Evolutionary conservation across 306 rosid genomes (phyloP), one percentile per base, ranked within the genome.

Genomic region (Casuarina cunninghamiana): DNA sequence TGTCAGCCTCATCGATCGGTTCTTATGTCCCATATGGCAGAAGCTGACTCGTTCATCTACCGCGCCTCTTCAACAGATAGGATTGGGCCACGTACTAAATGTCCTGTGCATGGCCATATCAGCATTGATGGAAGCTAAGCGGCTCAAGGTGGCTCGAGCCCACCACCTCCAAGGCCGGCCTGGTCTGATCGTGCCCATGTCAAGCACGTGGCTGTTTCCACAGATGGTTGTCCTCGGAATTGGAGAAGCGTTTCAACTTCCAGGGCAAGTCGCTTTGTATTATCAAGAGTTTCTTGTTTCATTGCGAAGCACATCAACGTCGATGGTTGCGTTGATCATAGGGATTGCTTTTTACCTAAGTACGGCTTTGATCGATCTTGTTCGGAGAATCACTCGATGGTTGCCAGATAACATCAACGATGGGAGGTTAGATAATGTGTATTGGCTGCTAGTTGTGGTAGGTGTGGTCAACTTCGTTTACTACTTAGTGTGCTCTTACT

Each of bases 181-280:
- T 2, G 19, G 54, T n/a, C 41, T 74, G 54, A 32, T 6, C 10
- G 81, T 62, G 51, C 61, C 81, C 6, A 84, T 89, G 86, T 82
- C 68, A 0, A 74, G 69, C 2, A 55, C 89, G 0, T 92, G 97
- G 97, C 81, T 89, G 43, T 80, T 84, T 70, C 93, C 91, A 55
- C 93, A 90, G 12, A 45, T 88, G 57, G 84, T 68, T 66, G 39
- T 89, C 58, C 86, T 82, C 63, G 92, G 97, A 0, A 35, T 87
- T 15, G 96, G 96, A 61, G 96, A 87, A 81, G 89, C 94, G 3
- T 90, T 93, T 75, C 93, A 89, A 73, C 86, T 87, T 70, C 96
- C 90, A 1, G 92, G 82, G 38, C 96, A 89, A 73, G 91, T 87
- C 75, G 76, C 88, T 45, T 79, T 93, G 39, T 93, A 86, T 49